Evolutionary conservation across 208 protist species (phyloP).

Genomic region (Kentomonas sorsogonicus): DNA sequence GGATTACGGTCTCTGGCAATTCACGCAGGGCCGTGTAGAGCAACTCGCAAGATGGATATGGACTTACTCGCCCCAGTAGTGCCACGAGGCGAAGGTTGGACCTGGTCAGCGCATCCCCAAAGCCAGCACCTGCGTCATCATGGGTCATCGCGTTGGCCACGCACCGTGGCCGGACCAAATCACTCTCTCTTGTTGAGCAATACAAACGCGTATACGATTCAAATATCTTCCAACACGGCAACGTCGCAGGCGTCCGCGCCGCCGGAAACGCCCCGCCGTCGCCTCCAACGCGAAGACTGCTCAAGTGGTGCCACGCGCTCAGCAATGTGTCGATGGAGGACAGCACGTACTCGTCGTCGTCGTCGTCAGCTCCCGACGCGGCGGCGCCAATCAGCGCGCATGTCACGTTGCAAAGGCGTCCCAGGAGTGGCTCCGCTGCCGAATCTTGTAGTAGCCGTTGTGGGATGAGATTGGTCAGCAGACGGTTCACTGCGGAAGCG

Average conservation of each 20-base stretch:
- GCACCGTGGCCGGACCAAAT: no score
- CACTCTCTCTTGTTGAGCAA: no score
- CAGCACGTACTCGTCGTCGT: conserved; percentile 57
- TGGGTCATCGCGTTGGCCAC: no score
- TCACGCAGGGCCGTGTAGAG: conserved; percentile 11
- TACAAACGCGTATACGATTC: no score
- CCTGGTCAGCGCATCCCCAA: conserved; percentile 51
- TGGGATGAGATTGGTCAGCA: no score
- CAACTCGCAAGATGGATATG: conserved; percentile 16
- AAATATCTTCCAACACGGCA: no score
- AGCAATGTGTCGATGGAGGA: conserved; percentile 65
- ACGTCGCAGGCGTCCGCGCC: no score
- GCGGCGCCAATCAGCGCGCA: conserved; percentile 29
- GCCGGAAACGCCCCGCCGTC: neutral
- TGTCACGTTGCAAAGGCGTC: conserved; percentile 21
- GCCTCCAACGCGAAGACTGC: conserved; percentile 1
- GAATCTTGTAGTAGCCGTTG: no score
- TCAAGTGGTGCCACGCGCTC: conserved; percentile 33
- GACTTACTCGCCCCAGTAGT: conserved; percentile 44
- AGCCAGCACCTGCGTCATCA: conserved; percentile 47
- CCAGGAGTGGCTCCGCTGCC: conserved; percentile 18
- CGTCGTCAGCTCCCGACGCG: conserved; percentile 22
- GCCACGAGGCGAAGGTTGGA: conserved; percentile 70
- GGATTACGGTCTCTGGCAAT: no score
- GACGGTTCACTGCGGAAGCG: no score